phyloP scores from a whole-genome alignment of 2,329 filamentous ascomycete genomes.

The Dothiorella sarmentorum region DNA sequence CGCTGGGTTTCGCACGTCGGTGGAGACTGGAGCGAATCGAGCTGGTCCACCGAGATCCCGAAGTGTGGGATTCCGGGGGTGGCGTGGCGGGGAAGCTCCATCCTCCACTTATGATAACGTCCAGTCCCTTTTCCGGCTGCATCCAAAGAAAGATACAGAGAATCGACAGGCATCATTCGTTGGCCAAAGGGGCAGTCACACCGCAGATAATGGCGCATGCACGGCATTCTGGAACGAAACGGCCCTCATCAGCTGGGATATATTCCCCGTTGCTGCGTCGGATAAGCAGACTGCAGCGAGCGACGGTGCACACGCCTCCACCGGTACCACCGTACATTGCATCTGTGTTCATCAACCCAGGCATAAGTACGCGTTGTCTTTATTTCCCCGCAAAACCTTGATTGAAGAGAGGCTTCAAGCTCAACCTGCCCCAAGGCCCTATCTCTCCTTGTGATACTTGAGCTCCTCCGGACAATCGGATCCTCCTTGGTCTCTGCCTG shows the following conservation, averaged over 20 bases:
- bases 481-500: background rate
- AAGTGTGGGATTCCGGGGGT: constrained; percentile 1
- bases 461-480: constrained; percentile 7
- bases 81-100: constrained; percentile 11
- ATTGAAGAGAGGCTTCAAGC: background rate
- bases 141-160: too few species aligned
- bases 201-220: background rate
- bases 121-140: constrained; percentile 1
- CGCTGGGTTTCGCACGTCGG: background rate
- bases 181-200: too few species aligned
- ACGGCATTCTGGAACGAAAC: background rate
- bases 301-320: background rate
- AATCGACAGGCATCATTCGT: too few species aligned
- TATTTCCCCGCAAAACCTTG: background rate
- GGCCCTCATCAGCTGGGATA: too few species aligned
- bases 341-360: background rate
- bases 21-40: background rate
- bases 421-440: background rate
- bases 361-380: background rate
- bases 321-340: background rate
- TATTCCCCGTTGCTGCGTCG: background rate
- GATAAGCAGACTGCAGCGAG: background rate
- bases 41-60: background rate
- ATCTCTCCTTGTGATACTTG: background rate
- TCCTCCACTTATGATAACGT: background rate